Evolutionary conservation across 306 rosid species (phyloP), one percentile per base, ranked within the genome.

Genomic region (Trifolium pratense): DNA sequence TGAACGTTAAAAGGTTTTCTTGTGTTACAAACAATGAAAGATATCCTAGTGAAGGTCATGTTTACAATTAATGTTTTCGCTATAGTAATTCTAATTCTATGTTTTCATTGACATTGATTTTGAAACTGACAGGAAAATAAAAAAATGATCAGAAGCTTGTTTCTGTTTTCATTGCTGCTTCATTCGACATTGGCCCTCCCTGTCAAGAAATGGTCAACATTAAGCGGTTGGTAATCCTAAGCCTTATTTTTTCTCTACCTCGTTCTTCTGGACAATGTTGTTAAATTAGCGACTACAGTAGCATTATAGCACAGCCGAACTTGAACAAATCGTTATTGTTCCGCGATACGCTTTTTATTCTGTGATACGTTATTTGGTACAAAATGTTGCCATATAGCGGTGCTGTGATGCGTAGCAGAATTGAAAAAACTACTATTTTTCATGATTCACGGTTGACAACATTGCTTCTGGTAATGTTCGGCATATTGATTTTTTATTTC

Each of bases 151-250:
- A 88, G 74, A 83, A 66, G 39, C 74, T 77, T 84, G 75, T 29
- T 91, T 77, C 73, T 94, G 59, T 57, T 84, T 55, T 77, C 80
- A 31, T 58, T 89, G 70, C 79, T 85, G 83, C 17, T 94, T 77
- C 88, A 81, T 63, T 68, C 82, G 29, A 67, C 91, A 1, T 39
- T 73, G 31, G 91, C 95, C 78, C 78, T 32, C 53, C 71, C 77
- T 37, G 39, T 32, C 23, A 18, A 73, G 63, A 86, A 83, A 83
- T 94, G 98, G 98, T 65, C 82, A 57, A 93, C 98, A 59, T 88
- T 93, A 75, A 91, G 25, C 9, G 97, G 97, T 89, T 3, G 85
- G 97, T 88, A 81, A 43, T 20, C 45, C 59, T 14, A 23, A 17
- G 5, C 13, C 37, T n/a, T 37, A 0, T 34, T 25, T 42, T 64